Conservation (phyloP, 345 rosid species). For the Streptanthus diversifolius region DNA sequence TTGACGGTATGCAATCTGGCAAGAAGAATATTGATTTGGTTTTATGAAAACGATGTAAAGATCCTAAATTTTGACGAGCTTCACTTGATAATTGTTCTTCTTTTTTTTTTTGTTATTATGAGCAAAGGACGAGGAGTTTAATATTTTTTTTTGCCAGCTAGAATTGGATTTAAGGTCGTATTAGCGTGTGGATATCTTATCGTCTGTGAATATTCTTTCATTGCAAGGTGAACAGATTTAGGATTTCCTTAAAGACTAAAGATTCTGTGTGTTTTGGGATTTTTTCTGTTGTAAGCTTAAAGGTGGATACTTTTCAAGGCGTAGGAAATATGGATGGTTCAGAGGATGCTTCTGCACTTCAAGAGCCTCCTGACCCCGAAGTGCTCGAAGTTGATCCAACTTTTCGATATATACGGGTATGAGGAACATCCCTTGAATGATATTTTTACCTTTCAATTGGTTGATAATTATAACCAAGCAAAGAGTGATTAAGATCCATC, state of each 20-base stretch:
- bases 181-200: not conserved
- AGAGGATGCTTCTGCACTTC: slow-evolving; percentile 42
- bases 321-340: slow-evolving; percentile 33
- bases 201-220: slow-evolving; percentile 7
- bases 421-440: not conserved
- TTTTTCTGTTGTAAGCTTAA: slow-evolving; percentile 5
- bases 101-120: not conserved
- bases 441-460: not conserved
- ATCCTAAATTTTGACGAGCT: slow-evolving; percentile 4
- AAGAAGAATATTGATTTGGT: slow-evolving; percentile 4
- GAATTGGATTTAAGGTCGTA: not conserved
- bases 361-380: slow-evolving; percentile 62
- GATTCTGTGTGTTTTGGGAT: not conserved
- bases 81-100: not conserved
- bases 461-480: not conserved
- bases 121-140: not conserved
- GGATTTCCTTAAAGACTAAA: not conserved
- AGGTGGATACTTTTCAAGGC: slow-evolving; percentile 23
- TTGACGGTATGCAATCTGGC: not conserved
- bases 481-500: not conserved
- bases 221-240: not conserved
- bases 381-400: slow-evolving; percentile 69
- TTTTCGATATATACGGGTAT: slow-evolving; percentile 56
- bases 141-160: not conserved
- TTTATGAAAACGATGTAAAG: not conserved